A percentile compares a stretch with the other conserved stretches of the same genome.
These are phyloP conservation scores for Candida schatavii DNA, from an alignment of 805 yeast genomes.

Conservation along the genomic window DNA sequence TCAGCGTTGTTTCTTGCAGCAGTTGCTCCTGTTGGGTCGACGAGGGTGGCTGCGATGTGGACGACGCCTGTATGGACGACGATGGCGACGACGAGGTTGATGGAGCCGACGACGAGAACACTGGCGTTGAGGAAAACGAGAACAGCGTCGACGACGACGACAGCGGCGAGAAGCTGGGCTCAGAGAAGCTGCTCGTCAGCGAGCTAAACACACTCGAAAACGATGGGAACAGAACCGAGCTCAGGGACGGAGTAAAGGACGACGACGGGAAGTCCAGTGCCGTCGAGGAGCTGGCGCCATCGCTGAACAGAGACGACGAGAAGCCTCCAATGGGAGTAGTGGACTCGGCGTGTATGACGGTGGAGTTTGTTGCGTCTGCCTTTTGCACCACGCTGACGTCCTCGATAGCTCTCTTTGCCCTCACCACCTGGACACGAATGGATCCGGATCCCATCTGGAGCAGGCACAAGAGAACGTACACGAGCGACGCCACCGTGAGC, in stretches of 20 bases:
- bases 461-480: not conserved
- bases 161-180: constrained; percentile 3
- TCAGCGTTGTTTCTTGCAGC: constrained; percentile 20
- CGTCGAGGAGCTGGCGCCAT: not conserved
- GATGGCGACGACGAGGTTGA: constrained; percentile 2
- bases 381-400: not conserved
- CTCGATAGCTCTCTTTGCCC: not conserved
- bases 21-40: constrained; percentile 12
- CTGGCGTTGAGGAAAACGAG: constrained; percentile 2
- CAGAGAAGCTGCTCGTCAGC: not conserved
- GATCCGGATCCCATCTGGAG: not conserved
- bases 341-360: no score
- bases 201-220: not conserved
- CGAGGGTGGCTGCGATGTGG: constrained; percentile 6
- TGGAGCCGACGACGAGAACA: not conserved
- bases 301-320: not conserved
- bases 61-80: constrained; percentile 2
- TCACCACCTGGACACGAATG: no score
- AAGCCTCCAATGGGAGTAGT: no score
- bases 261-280: not conserved
- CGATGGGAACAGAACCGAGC: not conserved
- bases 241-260: not conserved
- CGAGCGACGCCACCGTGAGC: not conserved
- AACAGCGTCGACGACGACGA: constrained; percentile 2
- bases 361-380: not conserved